Percentiles rank a stretch among this genome's conserved stretches.
Evolutionary conservation across 148 eudicot species (phyloP).

Genomic region (Selenicereus undatus): DNA sequence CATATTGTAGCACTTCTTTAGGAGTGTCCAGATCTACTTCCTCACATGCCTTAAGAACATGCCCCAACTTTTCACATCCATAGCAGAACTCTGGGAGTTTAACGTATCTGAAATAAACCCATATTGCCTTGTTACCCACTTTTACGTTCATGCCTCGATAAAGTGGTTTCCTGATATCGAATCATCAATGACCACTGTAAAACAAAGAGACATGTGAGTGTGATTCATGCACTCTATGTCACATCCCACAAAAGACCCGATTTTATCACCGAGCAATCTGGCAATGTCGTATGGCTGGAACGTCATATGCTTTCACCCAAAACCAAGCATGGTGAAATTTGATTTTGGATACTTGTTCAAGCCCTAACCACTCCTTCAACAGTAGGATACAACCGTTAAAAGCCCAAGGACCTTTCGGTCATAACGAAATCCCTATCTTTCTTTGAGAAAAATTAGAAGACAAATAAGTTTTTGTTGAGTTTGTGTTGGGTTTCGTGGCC

Average conservation of each 20-base stretch:
- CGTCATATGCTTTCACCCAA: not conserved
- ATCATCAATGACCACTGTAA: not conserved
- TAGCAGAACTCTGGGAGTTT: not conserved
- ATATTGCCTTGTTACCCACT: not conserved
- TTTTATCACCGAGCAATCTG: not conserved
- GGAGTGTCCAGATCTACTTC: not conserved
- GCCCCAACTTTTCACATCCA: not conserved
- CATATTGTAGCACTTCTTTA: not conserved
- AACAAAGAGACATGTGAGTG: not conserved
- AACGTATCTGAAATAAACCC: not conserved
- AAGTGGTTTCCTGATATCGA: not conserved
- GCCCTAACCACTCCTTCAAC: not conserved
- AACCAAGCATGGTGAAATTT: not conserved
- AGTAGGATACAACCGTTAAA: not conserved
- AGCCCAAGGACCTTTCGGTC: not conserved
- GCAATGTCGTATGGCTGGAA: not conserved
- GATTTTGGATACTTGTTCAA: not conserved
- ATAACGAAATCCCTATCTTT: not conserved
- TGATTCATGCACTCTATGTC: not conserved
- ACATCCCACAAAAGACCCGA: not conserved
- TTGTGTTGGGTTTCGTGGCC: no score
- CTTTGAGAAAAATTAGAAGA: not conserved
- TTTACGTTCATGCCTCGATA: not conserved
- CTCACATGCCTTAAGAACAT: not conserved
- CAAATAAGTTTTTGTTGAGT: not conserved